Conservation (phyloP, 208 protist genomes). For the Endotrypanum monterogeii region DNA sequence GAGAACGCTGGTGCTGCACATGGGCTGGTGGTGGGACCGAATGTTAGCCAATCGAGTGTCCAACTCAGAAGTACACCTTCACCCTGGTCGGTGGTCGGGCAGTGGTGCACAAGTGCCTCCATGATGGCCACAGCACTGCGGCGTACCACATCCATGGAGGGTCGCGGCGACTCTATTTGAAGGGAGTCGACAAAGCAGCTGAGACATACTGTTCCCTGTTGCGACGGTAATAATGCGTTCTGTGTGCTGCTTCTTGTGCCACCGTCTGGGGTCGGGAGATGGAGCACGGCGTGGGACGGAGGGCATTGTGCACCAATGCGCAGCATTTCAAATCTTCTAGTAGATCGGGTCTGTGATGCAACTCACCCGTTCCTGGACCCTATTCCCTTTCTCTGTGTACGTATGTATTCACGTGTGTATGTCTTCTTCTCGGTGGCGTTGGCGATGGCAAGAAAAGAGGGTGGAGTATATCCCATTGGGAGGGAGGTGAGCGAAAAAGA, state of each 20-base stretch:
- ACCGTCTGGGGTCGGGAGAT: not conserved
- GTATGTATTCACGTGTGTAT: not conserved
- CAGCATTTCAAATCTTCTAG: not conserved
- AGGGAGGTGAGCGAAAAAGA: too few species aligned
- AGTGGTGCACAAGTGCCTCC: conserved; percentile 5
- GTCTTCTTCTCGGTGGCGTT: not conserved
- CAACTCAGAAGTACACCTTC: conserved; percentile 3
- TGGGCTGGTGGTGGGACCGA: not conserved
- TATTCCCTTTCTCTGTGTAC: too few species aligned
- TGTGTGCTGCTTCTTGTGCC: not conserved
- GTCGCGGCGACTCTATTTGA: not conserved
- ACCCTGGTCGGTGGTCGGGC: conserved; percentile 1
- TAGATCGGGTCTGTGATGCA: not conserved
- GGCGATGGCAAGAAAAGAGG: not conserved
- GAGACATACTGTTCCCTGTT: conserved; percentile 1
- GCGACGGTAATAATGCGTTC: not conserved
- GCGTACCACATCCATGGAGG: not conserved
- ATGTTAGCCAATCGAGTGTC: not conserved
- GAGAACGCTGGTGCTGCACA: not conserved
- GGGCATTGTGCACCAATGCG: not conserved
- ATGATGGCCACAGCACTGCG: conserved; percentile 10
- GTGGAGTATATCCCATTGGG: not conserved
- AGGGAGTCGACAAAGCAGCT: conserved; percentile 11
- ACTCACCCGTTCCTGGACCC: not conserved
- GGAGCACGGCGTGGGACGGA: conserved; percentile 4